Evolutionary conservation across 2,329 filamentous ascomycete species (phyloP).

Genomic region (Hymenoscyphus fraxineus): DNA sequence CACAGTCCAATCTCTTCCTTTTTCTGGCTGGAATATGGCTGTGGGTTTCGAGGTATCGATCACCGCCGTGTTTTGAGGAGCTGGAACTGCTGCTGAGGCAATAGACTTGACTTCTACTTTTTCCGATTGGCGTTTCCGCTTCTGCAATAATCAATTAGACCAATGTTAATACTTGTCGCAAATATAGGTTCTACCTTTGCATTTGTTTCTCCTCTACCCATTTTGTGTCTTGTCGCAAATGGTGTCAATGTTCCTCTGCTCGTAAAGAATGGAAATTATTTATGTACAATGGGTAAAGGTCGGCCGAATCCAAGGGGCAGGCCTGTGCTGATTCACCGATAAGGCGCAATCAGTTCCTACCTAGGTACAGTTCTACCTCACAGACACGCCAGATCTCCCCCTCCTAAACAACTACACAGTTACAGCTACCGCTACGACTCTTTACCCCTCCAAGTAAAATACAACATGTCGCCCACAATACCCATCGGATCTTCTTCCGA

Average conservation of each 20-base stretch:
- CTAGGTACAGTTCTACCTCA: too few species aligned
- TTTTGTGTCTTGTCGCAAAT: constrained; percentile 16
- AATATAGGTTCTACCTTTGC: constrained; percentile 22
- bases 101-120: constrained; percentile 7
- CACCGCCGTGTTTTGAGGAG: constrained; percentile 34
- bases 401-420: too few species aligned
- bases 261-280: neutral
- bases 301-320: too few species aligned
- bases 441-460: neutral
- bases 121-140: constrained; percentile 34
- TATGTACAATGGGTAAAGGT: neutral
- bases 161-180: neutral
- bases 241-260: neutral
- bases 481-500: constrained; percentile 63
- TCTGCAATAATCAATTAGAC: constrained; percentile 23
- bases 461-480: constrained; percentile 37
- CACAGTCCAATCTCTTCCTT: constrained; percentile 66
- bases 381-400: too few species aligned
- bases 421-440: neutral
- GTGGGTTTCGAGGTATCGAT: constrained; percentile 60
- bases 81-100: constrained; percentile 32
- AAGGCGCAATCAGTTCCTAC: too few species aligned
- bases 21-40: constrained; percentile 61
- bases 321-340: too few species aligned
- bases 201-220: constrained; percentile 34